Percentiles rank a stretch among this genome's conserved stretches.
These are phyloP conservation scores for Xylaria curta DNA, from an alignment of 495 filamentous ascomycete species.

Conservation along the genomic window DNA sequence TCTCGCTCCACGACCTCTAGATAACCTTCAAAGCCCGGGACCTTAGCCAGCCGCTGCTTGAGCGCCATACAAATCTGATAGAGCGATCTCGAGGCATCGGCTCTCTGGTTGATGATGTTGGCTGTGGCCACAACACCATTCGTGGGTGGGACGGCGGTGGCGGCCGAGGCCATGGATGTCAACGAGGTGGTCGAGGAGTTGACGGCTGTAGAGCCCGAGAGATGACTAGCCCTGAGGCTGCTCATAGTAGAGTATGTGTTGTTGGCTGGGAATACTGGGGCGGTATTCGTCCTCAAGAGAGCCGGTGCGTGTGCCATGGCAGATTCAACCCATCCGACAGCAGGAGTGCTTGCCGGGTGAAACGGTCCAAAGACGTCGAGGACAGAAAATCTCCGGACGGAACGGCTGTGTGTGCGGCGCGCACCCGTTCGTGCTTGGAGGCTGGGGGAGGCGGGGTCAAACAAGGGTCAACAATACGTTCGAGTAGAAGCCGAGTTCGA, in stretches of 20 bases:
- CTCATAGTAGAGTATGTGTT: constrained; percentile 51
- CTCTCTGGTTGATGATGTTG: constrained; percentile 94
- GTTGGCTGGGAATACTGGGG: constrained; percentile 51
- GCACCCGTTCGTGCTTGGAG: background rate
- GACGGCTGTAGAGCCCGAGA: constrained; percentile 59
- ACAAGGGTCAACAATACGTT: background rate
- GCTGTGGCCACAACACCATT: constrained; percentile 72
- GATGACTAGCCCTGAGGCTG: constrained; percentile 58
- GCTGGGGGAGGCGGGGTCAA: background rate
- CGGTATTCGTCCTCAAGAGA: constrained; percentile 58
- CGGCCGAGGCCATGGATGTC: constrained; percentile 51
- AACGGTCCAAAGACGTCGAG: background rate
- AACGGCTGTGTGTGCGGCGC: background rate
- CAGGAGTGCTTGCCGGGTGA: constrained; percentile 11
- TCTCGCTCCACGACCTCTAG: constrained; percentile 65
- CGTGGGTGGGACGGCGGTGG: constrained; percentile 47
- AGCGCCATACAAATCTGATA: constrained; percentile 93
- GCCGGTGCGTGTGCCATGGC: constrained; percentile 58
- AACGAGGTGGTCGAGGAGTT: constrained; percentile 55
- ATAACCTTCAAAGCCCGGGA: constrained; percentile 80
- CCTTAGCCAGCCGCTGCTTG: constrained; percentile 76
- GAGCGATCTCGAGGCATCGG: constrained; percentile 84
- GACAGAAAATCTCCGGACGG: background rate
- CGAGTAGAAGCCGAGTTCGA: background rate
- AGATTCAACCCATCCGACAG: constrained; percentile 49